Conservation (phyloP, 768 basidiomycete species). For the Lentinula sp. region DNA sequence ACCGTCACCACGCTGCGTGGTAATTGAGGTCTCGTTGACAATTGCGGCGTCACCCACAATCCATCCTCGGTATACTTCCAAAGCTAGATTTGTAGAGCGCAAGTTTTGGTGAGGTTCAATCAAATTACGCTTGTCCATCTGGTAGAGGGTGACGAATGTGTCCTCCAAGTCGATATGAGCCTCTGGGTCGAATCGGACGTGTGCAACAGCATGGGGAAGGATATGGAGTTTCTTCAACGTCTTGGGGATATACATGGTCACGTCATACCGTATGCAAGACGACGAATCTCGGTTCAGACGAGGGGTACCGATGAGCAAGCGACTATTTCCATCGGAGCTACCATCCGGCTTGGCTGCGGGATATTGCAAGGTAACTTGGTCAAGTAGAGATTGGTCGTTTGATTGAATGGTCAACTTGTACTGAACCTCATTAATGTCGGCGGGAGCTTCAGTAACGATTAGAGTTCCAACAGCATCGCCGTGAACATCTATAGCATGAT, state of each 20-base stretch:
- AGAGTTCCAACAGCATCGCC: slow-evolving; percentile 48
- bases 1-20: slow-evolving; percentile 46
- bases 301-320: slow-evolving; percentile 32
- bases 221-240: slow-evolving; percentile 43
- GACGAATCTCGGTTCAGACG: slow-evolving; percentile 12
- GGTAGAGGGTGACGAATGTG: slow-evolving; percentile 39
- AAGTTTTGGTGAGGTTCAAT: slow-evolving; percentile 38
- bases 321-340: slow-evolving; percentile 26
- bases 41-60: slow-evolving; percentile 54
- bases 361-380: slow-evolving; percentile 28
- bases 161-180: slow-evolving; percentile 35
- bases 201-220: slow-evolving; percentile 33
- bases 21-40: slow-evolving; percentile 31
- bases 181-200: slow-evolving; percentile 42
- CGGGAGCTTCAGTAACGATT: slow-evolving; percentile 35
- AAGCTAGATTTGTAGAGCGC: slow-evolving; percentile 28
- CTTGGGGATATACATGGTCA: slow-evolving; percentile 44
- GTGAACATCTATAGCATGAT: slow-evolving; percentile 41
- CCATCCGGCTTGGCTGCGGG: slow-evolving; percentile 26
- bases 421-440: slow-evolving; percentile 33
- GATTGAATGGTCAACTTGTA: slow-evolving; percentile 45
- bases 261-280: slow-evolving; percentile 50
- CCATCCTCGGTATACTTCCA: slow-evolving; percentile 50
- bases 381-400: slow-evolving; percentile 32
- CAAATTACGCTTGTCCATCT: slow-evolving; percentile 31